Evolutionary conservation across 176 grass and related monocot species (phyloP).

Genomic region (Bromus sterilis): DNA sequence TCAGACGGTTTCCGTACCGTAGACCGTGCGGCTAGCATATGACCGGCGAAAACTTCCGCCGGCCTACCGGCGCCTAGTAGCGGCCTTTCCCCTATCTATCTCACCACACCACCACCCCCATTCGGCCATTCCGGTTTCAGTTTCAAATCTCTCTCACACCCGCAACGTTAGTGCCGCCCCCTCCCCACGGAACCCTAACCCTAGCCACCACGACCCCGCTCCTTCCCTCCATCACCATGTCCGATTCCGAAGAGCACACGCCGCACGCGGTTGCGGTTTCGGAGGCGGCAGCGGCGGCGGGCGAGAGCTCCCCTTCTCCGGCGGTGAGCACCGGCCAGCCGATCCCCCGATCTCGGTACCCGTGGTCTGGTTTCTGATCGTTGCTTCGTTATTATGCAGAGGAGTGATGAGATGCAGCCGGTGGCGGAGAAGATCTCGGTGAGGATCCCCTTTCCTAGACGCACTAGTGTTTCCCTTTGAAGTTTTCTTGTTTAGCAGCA

Average conservation of each 20-base stretch:
- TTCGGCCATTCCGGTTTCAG: slow-evolving; percentile 9
- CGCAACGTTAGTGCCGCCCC: neutral
- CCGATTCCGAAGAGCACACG: slow-evolving; percentile 36
- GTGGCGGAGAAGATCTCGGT: slow-evolving; percentile 78
- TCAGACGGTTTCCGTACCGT: too few species aligned
- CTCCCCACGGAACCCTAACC: slow-evolving; percentile 40
- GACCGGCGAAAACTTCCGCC: too few species aligned
- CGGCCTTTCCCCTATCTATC: neutral
- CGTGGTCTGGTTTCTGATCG: neutral
- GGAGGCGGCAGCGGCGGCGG: neutral
- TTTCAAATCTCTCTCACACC: slow-evolving; percentile 26
- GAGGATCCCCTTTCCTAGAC: neutral
- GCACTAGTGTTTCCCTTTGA: neutral
- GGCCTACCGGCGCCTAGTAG: too few species aligned
- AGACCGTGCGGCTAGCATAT: too few species aligned
- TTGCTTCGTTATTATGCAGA: slow-evolving; percentile 27
- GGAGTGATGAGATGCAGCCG: slow-evolving; percentile 47
- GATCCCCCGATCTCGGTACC: neutral
- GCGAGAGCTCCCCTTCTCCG: slow-evolving; percentile 8
- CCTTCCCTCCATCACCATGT: slow-evolving; percentile 24
- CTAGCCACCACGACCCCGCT: neutral
- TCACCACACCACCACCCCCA: neutral
- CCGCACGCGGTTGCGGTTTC: slow-evolving; percentile 5
- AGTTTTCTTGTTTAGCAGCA: neutral
- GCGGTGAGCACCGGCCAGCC: slow-evolving; percentile 13